phyloP scores from a whole-genome alignment of 805 yeast genomes.

The Kregervanrija fluxuum region DNA sequence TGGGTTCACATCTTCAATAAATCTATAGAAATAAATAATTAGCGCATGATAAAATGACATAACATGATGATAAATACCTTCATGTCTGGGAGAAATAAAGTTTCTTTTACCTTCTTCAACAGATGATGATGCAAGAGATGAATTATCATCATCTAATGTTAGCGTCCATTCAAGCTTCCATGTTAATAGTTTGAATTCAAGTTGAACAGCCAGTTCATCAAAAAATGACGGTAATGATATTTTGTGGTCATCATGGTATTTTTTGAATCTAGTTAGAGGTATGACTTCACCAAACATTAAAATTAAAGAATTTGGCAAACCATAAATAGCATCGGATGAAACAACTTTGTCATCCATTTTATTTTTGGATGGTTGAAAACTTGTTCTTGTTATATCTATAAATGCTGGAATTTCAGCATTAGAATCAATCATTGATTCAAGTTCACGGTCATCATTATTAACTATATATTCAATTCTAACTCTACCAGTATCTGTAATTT shows the following conservation, averaged over 20 bases:
- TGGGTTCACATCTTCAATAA: constrained; percentile 50
- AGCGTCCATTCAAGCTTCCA: constrained; percentile 79
- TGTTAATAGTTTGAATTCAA: constrained; percentile 43
- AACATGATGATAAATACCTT: constrained; percentile 73
- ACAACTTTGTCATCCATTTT: constrained; percentile 49
- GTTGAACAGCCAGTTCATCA: constrained; percentile 27
- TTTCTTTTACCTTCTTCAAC: constrained; percentile 11
- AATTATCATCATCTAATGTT: constrained; percentile 23
- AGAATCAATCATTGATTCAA: constrained; percentile 4
- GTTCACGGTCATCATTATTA: constrained; percentile 20
- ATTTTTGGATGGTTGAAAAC: constrained; percentile 31
- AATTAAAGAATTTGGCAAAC: constrained; percentile 76
- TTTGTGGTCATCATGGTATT: constrained; percentile 37
- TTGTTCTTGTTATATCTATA: constrained; percentile 34
- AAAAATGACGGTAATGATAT: constrained; percentile 29
- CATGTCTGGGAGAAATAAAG: constrained; percentile 49
- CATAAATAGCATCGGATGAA: constrained; percentile 76
- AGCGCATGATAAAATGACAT: constrained; percentile 71
- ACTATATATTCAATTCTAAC: constrained; percentile 39
- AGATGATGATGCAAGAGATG: not conserved
- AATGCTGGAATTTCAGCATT: constrained; percentile 31
- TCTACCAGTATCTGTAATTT: constrained; percentile 38
- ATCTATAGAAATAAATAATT: constrained; percentile 61
- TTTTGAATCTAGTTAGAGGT: constrained; percentile 54
- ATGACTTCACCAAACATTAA: constrained; percentile 67